Evolutionary conservation across 2,329 filamentous ascomycete genomes (phyloP), one percentile per base, ranked within the genome.

Genomic region (Aspergillus sojae): DNA sequence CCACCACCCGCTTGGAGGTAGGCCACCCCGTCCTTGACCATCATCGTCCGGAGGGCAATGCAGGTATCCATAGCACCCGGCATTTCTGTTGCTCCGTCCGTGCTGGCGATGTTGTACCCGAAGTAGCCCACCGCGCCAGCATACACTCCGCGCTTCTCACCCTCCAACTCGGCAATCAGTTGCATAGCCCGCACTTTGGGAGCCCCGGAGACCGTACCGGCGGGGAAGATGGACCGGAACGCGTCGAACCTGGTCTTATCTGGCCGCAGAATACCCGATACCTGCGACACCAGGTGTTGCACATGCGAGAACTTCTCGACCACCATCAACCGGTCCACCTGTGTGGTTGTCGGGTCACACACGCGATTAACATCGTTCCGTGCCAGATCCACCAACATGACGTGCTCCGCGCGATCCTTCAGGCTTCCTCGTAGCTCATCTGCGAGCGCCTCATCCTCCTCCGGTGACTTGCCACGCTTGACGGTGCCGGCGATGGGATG

Each of bases 131-230:
- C 94, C 0, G 95, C 95, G 32, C 95, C 95, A 10, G 95, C 95
- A 75, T 99, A 99, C 45, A 98, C 88, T 46, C 95, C 94, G 60
- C 95, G 86, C 84, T 97, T 97, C 85, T 99, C 95, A 68, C 86
- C 83, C 81, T 99, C 95, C 54, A 98, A 82, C 81, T 98, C 94
- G 54, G 92, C 93, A 72, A 99, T 99, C 65, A 99, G 84, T 80
- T 97, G 92, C 95, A 99, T 99, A 3, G 95, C 95, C 66, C 90
- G 88, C 61, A 99, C 93, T 81, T 99, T 99, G 62, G 95, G 95
- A 4, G 95, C 94, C 5, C 95, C 95, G 21, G 91, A 95, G 34
- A 98, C 94, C 0, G 95, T 99, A 61, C 95, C 95, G 5, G 95
- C 95, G 0, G 95, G 95, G 82, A 99, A 99, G 72, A 99, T 97